A percentile compares a stretch with the other conserved stretches of the same genome.
Conservation (phyloP, 805 yeast species). For the Candida cerambycidarum region DNA sequence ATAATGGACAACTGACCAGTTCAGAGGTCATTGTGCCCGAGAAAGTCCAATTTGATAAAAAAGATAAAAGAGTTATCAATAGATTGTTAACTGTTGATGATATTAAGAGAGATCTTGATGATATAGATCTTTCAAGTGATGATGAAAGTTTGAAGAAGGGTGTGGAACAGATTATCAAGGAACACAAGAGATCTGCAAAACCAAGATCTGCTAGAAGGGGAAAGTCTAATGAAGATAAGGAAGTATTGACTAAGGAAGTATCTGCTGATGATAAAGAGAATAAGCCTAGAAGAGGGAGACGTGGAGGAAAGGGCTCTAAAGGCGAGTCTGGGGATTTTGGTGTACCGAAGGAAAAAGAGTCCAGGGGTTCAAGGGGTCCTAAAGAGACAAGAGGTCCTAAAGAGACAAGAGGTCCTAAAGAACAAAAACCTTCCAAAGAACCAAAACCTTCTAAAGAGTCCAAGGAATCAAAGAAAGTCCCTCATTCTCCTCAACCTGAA, state of each 20-base stretch:
- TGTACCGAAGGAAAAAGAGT: too few species aligned
- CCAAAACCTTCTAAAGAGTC: background rate
- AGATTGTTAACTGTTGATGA: slow-evolving; percentile 19
- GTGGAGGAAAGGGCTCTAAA: too few species aligned
- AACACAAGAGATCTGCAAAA: background rate
- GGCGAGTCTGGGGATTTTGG: too few species aligned
- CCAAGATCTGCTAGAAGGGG: slow-evolving; percentile 2
- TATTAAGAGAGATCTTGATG: slow-evolving; percentile 23
- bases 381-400: background rate
- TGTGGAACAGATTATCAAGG: slow-evolving; percentile 1
- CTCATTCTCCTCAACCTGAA: background rate
- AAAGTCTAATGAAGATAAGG: background rate
- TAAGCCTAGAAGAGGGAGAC: too few species aligned
- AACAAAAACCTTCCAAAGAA: background rate
- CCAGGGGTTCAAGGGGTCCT: background rate
- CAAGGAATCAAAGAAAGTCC: background rate
- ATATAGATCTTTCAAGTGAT: slow-evolving; percentile 26
- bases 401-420: background rate
- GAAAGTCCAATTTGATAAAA: slow-evolving; percentile 7
- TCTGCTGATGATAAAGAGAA: too few species aligned
- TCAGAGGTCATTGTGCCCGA: background rate
- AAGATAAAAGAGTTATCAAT: slow-evolving; percentile 14
- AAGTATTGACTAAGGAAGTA: too few species aligned
- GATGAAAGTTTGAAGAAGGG: slow-evolving; percentile 17
- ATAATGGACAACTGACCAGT: background rate